A percentile compares a stretch with the other conserved stretches of the same genome.
Evolutionary conservation across 345 rosid genomes (phyloP).

Genomic region (Lumnitzera littorea): DNA sequence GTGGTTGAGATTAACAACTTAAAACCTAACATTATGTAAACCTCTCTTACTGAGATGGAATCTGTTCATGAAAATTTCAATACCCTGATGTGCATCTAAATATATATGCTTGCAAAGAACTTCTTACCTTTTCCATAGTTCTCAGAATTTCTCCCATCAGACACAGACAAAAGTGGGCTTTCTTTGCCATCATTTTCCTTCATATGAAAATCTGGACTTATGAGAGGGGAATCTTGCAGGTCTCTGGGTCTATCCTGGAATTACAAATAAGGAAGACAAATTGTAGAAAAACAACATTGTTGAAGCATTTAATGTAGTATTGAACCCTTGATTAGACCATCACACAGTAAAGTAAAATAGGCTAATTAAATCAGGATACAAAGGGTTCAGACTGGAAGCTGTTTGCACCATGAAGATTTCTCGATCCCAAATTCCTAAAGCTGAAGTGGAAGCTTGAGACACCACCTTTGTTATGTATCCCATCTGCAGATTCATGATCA

Average conservation of each 20-base stretch:
- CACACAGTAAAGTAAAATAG: background rate
- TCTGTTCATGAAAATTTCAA: too few species aligned
- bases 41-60: too few species aligned
- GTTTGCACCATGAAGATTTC: constrained; percentile 26
- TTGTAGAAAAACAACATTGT: constrained; percentile 9
- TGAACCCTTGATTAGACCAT: too few species aligned
- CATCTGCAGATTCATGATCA: constrained; percentile 30
- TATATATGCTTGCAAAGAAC: constrained; percentile 9
- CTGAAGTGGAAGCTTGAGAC: constrained; percentile 6
- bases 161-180: constrained; percentile 31
- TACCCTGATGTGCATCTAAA: too few species aligned
- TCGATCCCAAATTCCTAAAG: constrained; percentile 35
- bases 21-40: too few species aligned
- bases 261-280: constrained; percentile 37
- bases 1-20: too few species aligned
- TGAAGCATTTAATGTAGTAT: constrained; percentile 2
- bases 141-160: constrained; percentile 41
- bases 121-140: constrained; percentile 45
- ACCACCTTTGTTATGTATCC: constrained; percentile 21
- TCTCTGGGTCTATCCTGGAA: constrained; percentile 46
- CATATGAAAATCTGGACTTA: constrained; percentile 21
- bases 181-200: constrained; percentile 28
- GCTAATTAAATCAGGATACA: constrained; percentile 40
- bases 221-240: constrained; percentile 28
- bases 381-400: constrained; percentile 27